A percentile compares a stretch with the other conserved stretches of the same genome.
These are phyloP conservation scores for Thyridium curvatum DNA, from an alignment of 2,329 filamentous ascomycete genomes.

Conservation along the genomic window DNA sequence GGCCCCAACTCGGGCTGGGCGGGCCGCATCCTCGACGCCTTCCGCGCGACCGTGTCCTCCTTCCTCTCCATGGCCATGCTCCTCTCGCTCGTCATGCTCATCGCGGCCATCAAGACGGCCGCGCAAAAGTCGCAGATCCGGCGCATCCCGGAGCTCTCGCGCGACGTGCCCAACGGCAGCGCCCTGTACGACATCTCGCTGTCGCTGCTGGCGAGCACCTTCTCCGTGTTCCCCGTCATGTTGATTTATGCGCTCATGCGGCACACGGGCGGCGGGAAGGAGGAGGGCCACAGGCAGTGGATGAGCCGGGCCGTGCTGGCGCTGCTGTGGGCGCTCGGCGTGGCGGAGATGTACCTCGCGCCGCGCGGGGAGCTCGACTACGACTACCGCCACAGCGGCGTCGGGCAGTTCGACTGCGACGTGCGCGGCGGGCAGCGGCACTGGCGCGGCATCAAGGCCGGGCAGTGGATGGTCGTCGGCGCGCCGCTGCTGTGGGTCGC, in stretches of 20 bases:
- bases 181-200: constrained; percentile 12
- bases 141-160: background rate
- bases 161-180: constrained; percentile 6
- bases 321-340: constrained; percentile 7
- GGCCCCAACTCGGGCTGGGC: background rate
- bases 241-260: constrained; percentile 9
- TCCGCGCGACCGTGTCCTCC: constrained; percentile 17
- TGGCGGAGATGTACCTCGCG: constrained; percentile 6
- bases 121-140: background rate
- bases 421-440: constrained; percentile 8
- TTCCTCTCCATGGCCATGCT: constrained; percentile 8
- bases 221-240: constrained; percentile 8
- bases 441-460: constrained; percentile 7
- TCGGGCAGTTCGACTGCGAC: constrained; percentile 6
- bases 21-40: constrained; percentile 15
- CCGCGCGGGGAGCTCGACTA: constrained; percentile 11
- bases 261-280: background rate
- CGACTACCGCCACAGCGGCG: constrained; percentile 1
- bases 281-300: constrained; percentile 5
- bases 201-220: constrained; percentile 7
- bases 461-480: constrained; percentile 8
- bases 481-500: constrained; percentile 9
- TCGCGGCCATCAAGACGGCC: constrained; percentile 9
- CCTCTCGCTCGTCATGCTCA: constrained; percentile 10
- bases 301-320: constrained; percentile 7